Base-by-base conservation (phyloP, 345 rosid genomes). In the Tarenaya hassleriana region DNA sequence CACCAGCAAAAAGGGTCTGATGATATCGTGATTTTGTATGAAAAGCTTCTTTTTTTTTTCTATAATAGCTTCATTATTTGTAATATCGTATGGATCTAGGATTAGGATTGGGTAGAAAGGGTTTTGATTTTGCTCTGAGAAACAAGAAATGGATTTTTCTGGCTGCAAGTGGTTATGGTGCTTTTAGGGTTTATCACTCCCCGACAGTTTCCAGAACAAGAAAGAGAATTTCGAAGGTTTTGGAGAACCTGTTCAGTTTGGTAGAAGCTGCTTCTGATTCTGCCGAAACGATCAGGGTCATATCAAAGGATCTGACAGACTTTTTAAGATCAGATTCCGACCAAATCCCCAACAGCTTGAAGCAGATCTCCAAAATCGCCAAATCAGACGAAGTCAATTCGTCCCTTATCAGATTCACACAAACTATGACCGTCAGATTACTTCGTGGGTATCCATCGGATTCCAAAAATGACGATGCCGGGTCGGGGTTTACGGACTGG, bases 241-340 rank as follows among this genome's bases (percentile, higher is more conserved):
- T 80, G 7, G 54, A 76, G 45, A 76, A 73, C 63, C 56, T 87
- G 8, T 31, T 73, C 47, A 82, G 86, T 6, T 27, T 87, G 52
- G 63, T 77, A 7, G 84, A 79, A 70, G 81, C 77, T 2, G 60
- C 82, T 14, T 74, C 88, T 13, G 73, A 84, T 50, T 78, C 86
- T 18, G 79, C 92, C 12, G 76, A 76, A 55, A 39, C 84, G 0
- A 40, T 81, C 8, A 64, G 66, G 3, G 38, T 80, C 7, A 66
- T 91, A 45, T 58, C 86, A 0, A 80, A 58, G 11, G 95, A 91
- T 53, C 66, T 82, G 12, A 76, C 75, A 8, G 63, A 35, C 19
- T 84, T 78, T 55, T 70, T 80, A 37, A 69, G 51, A 52, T 87
- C 96, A 17, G 77, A 82, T 18, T 80, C 82, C 1, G 86, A 91